phyloP scores from a whole-genome alignment of 805 yeast species.

The Myxozyma melibiosi region DNA sequence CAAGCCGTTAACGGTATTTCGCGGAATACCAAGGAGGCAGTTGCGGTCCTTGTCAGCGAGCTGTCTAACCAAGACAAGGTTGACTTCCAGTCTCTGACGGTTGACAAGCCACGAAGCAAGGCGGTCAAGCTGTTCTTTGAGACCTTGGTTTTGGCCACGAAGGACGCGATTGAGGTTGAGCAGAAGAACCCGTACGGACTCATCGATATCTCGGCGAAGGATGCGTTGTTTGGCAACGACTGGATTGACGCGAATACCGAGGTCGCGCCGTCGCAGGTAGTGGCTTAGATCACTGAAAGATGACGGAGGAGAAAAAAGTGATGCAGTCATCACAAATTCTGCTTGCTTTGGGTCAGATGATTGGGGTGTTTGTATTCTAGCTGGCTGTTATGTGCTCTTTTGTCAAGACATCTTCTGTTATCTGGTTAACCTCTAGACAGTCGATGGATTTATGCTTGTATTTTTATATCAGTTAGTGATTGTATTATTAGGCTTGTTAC shows the following conservation, averaged over 20 bases:
- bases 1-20: constrained; percentile 43
- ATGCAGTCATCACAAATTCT: no score
- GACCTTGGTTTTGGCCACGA: constrained; percentile 75
- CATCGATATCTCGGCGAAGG: constrained; percentile 55
- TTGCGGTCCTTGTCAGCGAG: constrained; percentile 48
- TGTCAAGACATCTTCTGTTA: not conserved
- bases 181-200: constrained; percentile 65
- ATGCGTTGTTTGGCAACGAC: constrained; percentile 41
- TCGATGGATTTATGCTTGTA: not conserved
- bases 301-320: not conserved
- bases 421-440: not conserved
- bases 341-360: no score
- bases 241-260: not conserved
- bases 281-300: not conserved
- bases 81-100: constrained; percentile 39
- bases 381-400: not conserved
- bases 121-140: constrained; percentile 81
- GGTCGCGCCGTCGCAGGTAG: not conserved
- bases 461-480: not conserved
- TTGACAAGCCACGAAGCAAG: constrained; percentile 49
- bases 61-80: constrained; percentile 37
- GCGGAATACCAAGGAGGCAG: constrained; percentile 51
- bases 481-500: not conserved
- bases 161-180: constrained; percentile 64
- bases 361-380: not conserved